phyloP scores from a whole-genome alignment of 768 basidiomycete genomes.

The Hydnum rufescens region DNA sequence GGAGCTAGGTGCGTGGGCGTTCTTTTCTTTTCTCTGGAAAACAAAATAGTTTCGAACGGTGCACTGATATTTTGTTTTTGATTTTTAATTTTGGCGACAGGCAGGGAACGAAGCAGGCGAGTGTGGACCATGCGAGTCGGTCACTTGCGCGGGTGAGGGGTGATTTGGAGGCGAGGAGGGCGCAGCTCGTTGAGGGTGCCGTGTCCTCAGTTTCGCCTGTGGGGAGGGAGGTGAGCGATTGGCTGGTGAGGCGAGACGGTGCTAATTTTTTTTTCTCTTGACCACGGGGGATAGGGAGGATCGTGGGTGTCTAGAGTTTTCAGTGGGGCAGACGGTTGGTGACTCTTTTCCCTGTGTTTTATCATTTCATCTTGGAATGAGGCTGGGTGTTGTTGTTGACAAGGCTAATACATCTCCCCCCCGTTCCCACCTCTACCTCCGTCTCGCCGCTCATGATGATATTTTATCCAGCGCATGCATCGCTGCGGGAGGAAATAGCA shows the following conservation, averaged over 20 bases:
- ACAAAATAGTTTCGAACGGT: too few relatives aligned
- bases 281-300: background rate
- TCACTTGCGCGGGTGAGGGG: too few relatives aligned
- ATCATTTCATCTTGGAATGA: background rate
- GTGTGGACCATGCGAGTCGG: too few relatives aligned
- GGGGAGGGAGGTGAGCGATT: background rate
- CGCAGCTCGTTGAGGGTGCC: constrained; percentile 45
- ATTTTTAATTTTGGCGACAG: too few relatives aligned
- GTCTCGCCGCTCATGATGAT: constrained; percentile 21
- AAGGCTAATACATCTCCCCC: too few relatives aligned
- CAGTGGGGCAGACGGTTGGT: background rate
- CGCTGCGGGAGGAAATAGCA: constrained; percentile 37
- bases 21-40: too few relatives aligned
- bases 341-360: background rate
- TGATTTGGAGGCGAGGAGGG: constrained; percentile 17
- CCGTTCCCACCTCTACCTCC: background rate
- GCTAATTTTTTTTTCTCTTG: background rate
- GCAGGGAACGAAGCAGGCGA: too few relatives aligned
- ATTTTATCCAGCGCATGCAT: constrained; percentile 37
- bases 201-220: background rate
- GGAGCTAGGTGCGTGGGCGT: too few relatives aligned
- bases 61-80: too few relatives aligned
- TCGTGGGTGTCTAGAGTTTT: background rate
- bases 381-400: too few relatives aligned
- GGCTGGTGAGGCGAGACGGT: background rate